Evolutionary conservation across 768 basidiomycete genomes (phyloP).

Genomic region (Porphyrellus cyaneotinctus): DNA sequence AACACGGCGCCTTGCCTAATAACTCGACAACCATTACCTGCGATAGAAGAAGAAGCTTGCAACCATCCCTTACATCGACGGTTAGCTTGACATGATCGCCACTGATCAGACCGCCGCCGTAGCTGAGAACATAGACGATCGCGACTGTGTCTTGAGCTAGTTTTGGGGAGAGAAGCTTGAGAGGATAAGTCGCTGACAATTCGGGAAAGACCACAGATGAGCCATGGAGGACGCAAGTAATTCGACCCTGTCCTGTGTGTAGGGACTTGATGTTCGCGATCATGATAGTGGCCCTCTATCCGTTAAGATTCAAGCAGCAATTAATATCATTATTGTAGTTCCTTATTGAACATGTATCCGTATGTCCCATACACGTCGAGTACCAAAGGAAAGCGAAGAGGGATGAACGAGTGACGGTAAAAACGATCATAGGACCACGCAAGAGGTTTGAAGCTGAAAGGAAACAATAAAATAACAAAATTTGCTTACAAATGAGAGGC

Average conservation of each 20-base stretch:
- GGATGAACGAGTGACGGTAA: slow-evolving; percentile 21
- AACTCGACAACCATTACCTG: slow-evolving; percentile 53
- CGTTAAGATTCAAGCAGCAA: background rate
- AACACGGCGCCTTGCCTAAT: background rate
- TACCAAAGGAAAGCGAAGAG: slow-evolving; percentile 16
- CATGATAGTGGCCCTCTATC: background rate
- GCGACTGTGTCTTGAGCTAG: slow-evolving; percentile 48
- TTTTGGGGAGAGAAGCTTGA: slow-evolving; percentile 81
- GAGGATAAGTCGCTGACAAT: slow-evolving; percentile 76
- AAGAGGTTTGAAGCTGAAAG: slow-evolving; percentile 18
- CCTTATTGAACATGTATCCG: slow-evolving; percentile 32
- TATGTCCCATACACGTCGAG: slow-evolving; percentile 38
- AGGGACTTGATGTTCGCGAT: slow-evolving; percentile 4
- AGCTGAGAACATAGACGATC: slow-evolving; percentile 75
- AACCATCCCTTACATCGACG: slow-evolving; percentile 54
- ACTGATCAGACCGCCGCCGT: slow-evolving; percentile 89
- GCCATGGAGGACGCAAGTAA: slow-evolving; percentile 51
- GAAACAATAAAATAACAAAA: slow-evolving; percentile 27
- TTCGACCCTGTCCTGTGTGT: slow-evolving; percentile 50
- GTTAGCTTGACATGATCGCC: slow-evolving; percentile 69
- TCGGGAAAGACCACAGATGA: slow-evolving; percentile 62
- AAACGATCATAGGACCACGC: slow-evolving; percentile 26
- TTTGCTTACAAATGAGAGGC: slow-evolving; percentile 28
- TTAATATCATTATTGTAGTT: slow-evolving; percentile 22
- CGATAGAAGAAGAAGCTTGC: slow-evolving; percentile 70